These are phyloP conservation scores for Calonectria hongkongensis DNA, from an alignment of 2,329 filamentous ascomycete species.

Conservation along the genomic window DNA sequence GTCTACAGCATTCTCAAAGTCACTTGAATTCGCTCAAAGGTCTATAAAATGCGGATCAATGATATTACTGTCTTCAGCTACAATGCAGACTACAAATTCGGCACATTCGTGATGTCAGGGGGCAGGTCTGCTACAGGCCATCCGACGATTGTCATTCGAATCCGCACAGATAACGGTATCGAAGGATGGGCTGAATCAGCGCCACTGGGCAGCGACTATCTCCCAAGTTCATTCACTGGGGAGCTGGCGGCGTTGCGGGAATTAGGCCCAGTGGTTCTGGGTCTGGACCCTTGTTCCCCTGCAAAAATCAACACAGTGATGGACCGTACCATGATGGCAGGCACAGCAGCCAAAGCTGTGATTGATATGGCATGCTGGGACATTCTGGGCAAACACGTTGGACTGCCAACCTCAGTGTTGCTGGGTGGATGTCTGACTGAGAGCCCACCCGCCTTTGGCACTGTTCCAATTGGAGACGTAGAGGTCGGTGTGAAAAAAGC, in stretches of 20 bases:
- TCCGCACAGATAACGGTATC: background rate
- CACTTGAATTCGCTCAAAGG: background rate
- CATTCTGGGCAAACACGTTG: background rate
- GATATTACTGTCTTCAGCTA: background rate
- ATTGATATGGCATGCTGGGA: too few species aligned
- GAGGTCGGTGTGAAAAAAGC: background rate
- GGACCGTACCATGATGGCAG: background rate
- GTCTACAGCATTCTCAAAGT: background rate
- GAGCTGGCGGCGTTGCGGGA: background rate
- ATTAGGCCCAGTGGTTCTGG: background rate
- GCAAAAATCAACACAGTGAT: background rate
- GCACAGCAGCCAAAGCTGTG: background rate
- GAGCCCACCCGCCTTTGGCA: background rate
- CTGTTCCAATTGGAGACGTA: background rate
- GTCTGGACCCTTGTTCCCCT: background rate
- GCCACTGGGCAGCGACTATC: background rate
- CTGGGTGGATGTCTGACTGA: background rate
- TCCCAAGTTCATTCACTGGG: background rate
- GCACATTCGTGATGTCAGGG: background rate
- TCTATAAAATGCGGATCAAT: background rate
- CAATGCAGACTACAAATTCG: background rate
- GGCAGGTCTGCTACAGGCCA: background rate
- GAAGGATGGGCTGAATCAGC: background rate
- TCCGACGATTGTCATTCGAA: background rate
- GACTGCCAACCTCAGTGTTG: background rate